Evolutionary conservation across 768 basidiomycete species (phyloP), one percentile per base, ranked within the genome.

Genomic region (Mrakia gelida): DNA sequence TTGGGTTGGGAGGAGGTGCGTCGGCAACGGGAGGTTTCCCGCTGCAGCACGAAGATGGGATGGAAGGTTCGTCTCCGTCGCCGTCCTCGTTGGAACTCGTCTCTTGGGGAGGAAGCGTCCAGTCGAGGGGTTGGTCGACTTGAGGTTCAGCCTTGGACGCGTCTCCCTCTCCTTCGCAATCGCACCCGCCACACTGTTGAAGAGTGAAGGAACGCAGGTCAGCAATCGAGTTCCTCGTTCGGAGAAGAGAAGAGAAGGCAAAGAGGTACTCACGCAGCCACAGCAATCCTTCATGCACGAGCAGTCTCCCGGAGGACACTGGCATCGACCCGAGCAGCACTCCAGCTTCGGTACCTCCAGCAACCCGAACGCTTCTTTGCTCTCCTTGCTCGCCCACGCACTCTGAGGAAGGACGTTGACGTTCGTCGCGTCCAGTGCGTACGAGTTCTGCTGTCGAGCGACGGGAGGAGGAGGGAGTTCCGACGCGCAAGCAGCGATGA

Each of bases 231-330:
- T 26, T 45, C 45, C 2, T 2, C 45, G 6, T 34, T 68, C 65
- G 26, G n/a, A 43, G 38, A 30, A 21, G 18, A 38, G 10, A 13
- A 11, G 26, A 52, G 15, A 26, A 30, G 8, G 41, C 32, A 15
- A 38, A 6, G n/a, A 61, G 1, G 23, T 6, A 71, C 73, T 30
- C 21, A 75, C 74, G 54, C 84, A 84, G 3, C 84, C 84, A 75
- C 84, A 85, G 76, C 84, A 84, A 11, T 84, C 83, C 45, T 81
- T 80, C 75, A 82, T 81, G 75, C 84, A 85, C 3, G 80, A 81
- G 68, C 84, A 85, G 43, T 82, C 65, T 4, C 84, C 84, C 1
- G 83, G 81, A 3, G 81, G 63, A 76, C 84, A 84, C 68, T 82
- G 81, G 77, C 84, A 85, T 52, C 45, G 38, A 23, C 62, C 62